Percentiles rank a stretch among this genome's conserved stretches.
Conservation (phyloP, 345 rosid genomes). For the Corchorus olitorius region DNA sequence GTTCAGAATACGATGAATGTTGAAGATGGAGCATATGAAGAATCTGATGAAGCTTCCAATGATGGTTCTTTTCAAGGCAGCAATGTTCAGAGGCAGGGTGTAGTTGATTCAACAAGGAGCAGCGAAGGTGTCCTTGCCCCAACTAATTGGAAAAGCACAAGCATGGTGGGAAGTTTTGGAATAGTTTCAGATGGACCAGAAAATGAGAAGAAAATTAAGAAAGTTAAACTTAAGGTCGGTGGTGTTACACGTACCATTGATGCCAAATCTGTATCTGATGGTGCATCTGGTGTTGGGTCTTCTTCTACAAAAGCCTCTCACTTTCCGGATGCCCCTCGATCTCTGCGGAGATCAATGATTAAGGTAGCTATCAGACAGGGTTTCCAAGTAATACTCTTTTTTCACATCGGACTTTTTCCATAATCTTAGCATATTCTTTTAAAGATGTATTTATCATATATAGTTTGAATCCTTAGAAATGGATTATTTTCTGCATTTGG, state of each 20-base stretch:
- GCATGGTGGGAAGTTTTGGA: conserved; percentile 28
- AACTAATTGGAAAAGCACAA: conserved; percentile 40
- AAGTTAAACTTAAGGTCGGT: conserved; percentile 55
- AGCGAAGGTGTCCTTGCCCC: conserved; percentile 56
- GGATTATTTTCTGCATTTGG: background rate
- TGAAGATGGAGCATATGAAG: conserved; percentile 57
- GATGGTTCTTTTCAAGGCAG: conserved; percentile 58
- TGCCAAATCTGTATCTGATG: conserved; percentile 40
- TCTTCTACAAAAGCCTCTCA: conserved; percentile 29
- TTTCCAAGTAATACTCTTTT: conserved; percentile 1
- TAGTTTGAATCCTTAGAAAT: background rate
- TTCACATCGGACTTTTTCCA: background rate
- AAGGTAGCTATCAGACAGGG: conserved; percentile 17
- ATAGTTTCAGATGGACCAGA: conserved; percentile 35
- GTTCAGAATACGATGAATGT: conserved; percentile 45
- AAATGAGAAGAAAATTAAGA: conserved; percentile 47
- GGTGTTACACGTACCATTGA: conserved; percentile 41
- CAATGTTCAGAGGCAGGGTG: conserved; percentile 40
- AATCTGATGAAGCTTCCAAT: conserved; percentile 75
- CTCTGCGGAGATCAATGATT: conserved; percentile 15
- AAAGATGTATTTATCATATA: background rate
- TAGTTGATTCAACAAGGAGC: conserved; percentile 36
- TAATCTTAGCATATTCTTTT: background rate
- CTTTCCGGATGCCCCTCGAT: conserved; percentile 28
- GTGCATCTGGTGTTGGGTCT: conserved; percentile 22